Conservation (phyloP, 2,329 filamentous ascomycete genomes). For the Tolypocladium ovalisporum region DNA sequence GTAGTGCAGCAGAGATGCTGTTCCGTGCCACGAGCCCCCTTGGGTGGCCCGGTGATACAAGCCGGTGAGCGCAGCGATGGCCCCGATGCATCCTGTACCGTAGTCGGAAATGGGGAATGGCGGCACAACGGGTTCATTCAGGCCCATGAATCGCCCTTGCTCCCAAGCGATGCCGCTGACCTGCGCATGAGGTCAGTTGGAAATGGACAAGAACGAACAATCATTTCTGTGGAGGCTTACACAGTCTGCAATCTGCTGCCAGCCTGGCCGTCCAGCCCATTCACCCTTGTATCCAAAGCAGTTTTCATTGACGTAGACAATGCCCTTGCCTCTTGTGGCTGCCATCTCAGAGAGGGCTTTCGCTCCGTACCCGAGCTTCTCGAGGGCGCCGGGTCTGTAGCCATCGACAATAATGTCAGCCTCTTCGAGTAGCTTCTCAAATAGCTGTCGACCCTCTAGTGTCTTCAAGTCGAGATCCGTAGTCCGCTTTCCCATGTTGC, state of each 20-base stretch:
- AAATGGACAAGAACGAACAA: not conserved
- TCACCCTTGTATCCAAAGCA: conserved; percentile 54
- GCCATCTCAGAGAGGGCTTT: conserved; percentile 41
- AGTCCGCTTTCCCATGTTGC: conserved; percentile 61
- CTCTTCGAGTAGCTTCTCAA: conserved; percentile 48
- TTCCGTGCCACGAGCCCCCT: conserved; percentile 57
- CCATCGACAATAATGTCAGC: conserved; percentile 58
- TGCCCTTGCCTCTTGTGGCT: conserved; percentile 44
- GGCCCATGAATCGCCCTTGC: conserved; percentile 51
- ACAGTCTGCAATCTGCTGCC: conserved; percentile 63
- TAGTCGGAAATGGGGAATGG: conserved; percentile 57
- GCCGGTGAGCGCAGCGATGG: conserved; percentile 54
- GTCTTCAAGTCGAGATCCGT: conserved; percentile 52
- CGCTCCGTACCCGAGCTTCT: conserved; percentile 52
- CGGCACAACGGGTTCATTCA: conserved; percentile 53
- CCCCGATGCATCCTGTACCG: conserved; percentile 61
- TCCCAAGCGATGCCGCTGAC: conserved; percentile 47
- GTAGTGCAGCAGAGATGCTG: conserved; percentile 55
- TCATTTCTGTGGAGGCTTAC: conserved; percentile 21
- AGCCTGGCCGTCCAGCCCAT: conserved; percentile 54
- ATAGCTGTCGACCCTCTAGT: conserved; percentile 36
- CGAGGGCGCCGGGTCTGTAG: conserved; percentile 56
- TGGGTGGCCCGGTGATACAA: conserved; percentile 49
- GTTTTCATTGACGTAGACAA: conserved; percentile 60
- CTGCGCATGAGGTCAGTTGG: conserved; percentile 15